Percentiles rank a stretch among this genome's conserved stretches.
Evolutionary conservation across 129 eudicot genomes (phyloP).

Genomic region (Smallanthus sonchifolius): DNA sequence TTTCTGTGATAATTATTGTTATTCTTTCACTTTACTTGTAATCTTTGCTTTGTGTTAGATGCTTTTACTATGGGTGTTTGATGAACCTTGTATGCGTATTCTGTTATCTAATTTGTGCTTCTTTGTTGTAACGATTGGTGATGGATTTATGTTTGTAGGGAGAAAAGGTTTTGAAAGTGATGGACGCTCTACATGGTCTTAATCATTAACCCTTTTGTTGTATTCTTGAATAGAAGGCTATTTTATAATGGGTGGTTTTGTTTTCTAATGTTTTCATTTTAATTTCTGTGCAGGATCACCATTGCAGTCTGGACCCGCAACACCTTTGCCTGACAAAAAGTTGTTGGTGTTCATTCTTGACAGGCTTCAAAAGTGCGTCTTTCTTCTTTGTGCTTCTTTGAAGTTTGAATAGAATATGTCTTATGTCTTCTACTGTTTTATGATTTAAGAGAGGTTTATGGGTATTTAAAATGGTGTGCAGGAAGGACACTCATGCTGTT

Average conservation of each 20-base stretch:
- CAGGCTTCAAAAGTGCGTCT: constrained; percentile 88
- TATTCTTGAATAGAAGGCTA: constrained; percentile 22
- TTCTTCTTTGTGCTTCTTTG: constrained; percentile 23
- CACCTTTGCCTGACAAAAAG: constrained; percentile 95
- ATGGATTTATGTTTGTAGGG: constrained; percentile 57
- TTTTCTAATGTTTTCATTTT: constrained; percentile 11
- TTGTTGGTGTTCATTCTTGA: constrained; percentile 86
- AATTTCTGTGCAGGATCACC: constrained; percentile 67
- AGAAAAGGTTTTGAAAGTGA: constrained; percentile 64
- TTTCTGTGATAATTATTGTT: constrained; percentile 27
- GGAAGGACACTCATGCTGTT: constrained; percentile 93
- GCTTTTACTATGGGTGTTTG: constrained; percentile 17
- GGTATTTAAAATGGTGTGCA: constrained; percentile 28
- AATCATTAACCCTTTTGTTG: constrained; percentile 22
- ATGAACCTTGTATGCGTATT: constrained; percentile 20
- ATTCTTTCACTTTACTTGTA: constrained; percentile 17
- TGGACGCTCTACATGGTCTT: constrained; percentile 65
- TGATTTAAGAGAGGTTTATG: neutral
- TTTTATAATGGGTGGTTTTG: constrained; percentile 11
- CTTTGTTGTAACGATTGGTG: constrained; percentile 15
- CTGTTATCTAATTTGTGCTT: constrained; percentile 13
- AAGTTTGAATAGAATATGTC: constrained; percentile 5
- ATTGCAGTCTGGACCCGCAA: constrained; percentile 76
- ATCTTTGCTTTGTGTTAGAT: constrained; percentile 21
- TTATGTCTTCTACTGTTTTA: constrained; percentile 19